These are phyloP conservation scores for Vitis labrusca DNA, from an alignment of 164 flowering plant species.

Conservation along the genomic window DNA sequence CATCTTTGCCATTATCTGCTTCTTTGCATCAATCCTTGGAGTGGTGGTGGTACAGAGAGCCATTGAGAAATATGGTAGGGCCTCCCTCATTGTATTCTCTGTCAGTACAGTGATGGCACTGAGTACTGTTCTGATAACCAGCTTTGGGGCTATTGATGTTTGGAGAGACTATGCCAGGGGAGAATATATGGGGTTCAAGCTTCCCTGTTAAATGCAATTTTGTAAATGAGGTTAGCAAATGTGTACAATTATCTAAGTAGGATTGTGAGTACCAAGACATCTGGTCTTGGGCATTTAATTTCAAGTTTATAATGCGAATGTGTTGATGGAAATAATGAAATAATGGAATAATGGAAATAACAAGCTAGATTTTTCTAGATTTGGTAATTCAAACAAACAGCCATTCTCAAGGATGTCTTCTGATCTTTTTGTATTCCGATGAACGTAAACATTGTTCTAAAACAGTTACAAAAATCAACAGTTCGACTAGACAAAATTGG, in stretches of 20 bases:
- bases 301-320: too few relatives aligned
- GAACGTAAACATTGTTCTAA: background rate
- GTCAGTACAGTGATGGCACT: constrained; percentile 63
- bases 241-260: too few relatives aligned
- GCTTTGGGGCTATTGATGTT: constrained; percentile 50
- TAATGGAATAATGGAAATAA: background rate
- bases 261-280: too few relatives aligned
- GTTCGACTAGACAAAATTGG: constrained; percentile 4
- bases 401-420: background rate
- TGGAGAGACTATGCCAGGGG: constrained; percentile 51
- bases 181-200: constrained; percentile 56
- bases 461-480: background rate
- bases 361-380: too few relatives aligned
- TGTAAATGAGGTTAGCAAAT: background rate
- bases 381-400: too few relatives aligned
- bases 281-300: too few relatives aligned
- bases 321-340: too few relatives aligned
- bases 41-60: constrained; percentile 46
- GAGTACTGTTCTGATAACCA: constrained; percentile 58
- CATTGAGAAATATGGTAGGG: constrained; percentile 44
- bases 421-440: constrained; percentile 7
- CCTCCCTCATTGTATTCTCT: constrained; percentile 66
- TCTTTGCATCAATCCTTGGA: constrained; percentile 52
- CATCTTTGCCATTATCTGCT: constrained; percentile 41
- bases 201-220: constrained; percentile 44